Evolutionary conservation across 2,329 filamentous ascomycete species (phyloP).

Genomic region (Pseudogymnoascus sp.): DNA sequence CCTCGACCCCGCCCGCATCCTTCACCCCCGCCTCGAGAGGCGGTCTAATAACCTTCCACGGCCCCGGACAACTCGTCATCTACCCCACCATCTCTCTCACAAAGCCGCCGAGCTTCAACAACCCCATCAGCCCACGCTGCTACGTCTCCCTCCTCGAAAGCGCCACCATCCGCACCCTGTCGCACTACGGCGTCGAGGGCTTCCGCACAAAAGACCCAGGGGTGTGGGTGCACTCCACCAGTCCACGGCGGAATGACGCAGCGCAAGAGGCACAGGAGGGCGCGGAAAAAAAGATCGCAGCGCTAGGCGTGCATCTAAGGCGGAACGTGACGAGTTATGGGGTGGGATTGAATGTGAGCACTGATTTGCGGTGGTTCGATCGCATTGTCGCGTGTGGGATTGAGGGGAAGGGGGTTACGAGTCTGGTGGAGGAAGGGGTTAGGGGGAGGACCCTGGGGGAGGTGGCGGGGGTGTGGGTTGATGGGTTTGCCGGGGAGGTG

Average conservation of each 20-base stretch:
- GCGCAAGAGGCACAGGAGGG: no score
- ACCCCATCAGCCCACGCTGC: slow-evolving; percentile 53
- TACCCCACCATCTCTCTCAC: slow-evolving; percentile 85
- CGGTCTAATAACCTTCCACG: slow-evolving; percentile 90
- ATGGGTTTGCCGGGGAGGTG: slow-evolving; percentile 17
- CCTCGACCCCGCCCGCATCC: neutral
- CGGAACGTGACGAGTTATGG: slow-evolving; percentile 79
- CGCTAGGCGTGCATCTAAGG: slow-evolving; percentile 83
- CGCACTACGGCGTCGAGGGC: slow-evolving; percentile 49
- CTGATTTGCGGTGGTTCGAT: slow-evolving; percentile 54
- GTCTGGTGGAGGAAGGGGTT: slow-evolving; percentile 36
- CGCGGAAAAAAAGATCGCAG: slow-evolving; percentile 67
- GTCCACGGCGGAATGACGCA: slow-evolving; percentile 20
- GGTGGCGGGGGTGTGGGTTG: slow-evolving; percentile 17
- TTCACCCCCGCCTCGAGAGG: slow-evolving; percentile 51
- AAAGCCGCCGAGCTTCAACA: slow-evolving; percentile 34
- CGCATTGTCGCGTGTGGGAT: slow-evolving; percentile 89
- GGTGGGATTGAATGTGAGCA: slow-evolving; percentile 68
- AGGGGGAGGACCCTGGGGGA: slow-evolving; percentile 10
- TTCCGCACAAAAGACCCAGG: slow-evolving; percentile 69
- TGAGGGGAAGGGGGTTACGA: slow-evolving; percentile 71
- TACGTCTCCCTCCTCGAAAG: slow-evolving; percentile 76
- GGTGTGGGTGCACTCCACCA: slow-evolving; percentile 56
- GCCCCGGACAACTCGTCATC: slow-evolving; percentile 84
- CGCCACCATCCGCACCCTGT: slow-evolving; percentile 60